Conservation (phyloP, 1,139 yeast species). For the Kodamaea sp. region DNA sequence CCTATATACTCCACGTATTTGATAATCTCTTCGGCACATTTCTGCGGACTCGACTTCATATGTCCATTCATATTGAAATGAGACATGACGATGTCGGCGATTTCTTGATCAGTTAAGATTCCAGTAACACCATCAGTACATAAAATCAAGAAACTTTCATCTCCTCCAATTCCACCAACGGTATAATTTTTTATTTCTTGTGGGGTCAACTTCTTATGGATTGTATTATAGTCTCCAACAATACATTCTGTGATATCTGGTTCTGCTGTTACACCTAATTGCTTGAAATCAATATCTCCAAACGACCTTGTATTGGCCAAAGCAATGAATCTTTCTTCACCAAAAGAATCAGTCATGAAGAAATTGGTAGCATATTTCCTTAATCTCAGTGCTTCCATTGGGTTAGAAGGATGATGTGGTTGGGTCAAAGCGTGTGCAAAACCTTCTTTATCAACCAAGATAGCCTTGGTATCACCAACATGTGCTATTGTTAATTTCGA, state of each 20-base stretch:
- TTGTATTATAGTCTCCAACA: slow-evolving; percentile 50
- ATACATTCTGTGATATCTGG: slow-evolving; percentile 76
- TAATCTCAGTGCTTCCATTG: slow-evolving; percentile 70
- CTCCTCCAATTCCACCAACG: slow-evolving; percentile 62
- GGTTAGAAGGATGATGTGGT: slow-evolving; percentile 84
- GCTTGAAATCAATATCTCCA: slow-evolving; percentile 80
- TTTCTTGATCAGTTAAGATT: slow-evolving; percentile 80
- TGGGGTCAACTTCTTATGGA: slow-evolving; percentile 30
- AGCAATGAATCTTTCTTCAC: slow-evolving; percentile 80
- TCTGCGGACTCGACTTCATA: slow-evolving; percentile 75
- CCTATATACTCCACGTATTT: slow-evolving; percentile 83
- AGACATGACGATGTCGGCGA: slow-evolving; percentile 78
- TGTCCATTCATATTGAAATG: slow-evolving; percentile 67
- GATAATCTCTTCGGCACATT: slow-evolving; percentile 80
- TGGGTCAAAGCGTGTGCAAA: slow-evolving; percentile 74
- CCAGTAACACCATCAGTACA: slow-evolving; percentile 88
- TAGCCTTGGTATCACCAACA: slow-evolving; percentile 93
- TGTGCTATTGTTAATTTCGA: slow-evolving; percentile 78
- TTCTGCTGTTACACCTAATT: slow-evolving; percentile 85
- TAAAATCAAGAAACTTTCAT: slow-evolving; percentile 74
- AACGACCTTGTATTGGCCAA: slow-evolving; percentile 91
- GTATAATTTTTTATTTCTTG: slow-evolving; percentile 40
- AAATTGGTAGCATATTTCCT: slow-evolving; percentile 68
- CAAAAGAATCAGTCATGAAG: slow-evolving; percentile 86
- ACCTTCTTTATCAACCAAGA: slow-evolving; percentile 73